Conservation (phyloP, 73 alveolate genomes). For the Diophrys appendiculata region DNA sequence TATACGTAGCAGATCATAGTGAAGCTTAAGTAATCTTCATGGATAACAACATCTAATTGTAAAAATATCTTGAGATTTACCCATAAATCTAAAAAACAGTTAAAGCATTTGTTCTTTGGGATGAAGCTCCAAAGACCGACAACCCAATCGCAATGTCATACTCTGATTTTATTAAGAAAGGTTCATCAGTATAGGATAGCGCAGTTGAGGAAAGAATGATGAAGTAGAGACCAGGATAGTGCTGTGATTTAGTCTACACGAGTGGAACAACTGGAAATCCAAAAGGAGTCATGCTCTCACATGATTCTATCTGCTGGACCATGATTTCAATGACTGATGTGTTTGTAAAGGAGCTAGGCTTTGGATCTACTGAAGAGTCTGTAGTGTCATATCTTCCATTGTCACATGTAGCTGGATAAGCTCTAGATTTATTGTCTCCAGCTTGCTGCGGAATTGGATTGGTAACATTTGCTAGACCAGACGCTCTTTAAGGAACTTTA, state of each 20-base stretch:
- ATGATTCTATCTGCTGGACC: slow-evolving; percentile 36
- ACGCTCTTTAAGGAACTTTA: slow-evolving; percentile 34
- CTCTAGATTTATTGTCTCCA: slow-evolving; percentile 30
- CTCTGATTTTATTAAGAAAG: slow-evolving; percentile 23
- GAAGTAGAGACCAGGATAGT: slow-evolving; percentile 53
- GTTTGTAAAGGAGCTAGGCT: neutral
- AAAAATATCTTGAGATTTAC: slow-evolving; percentile 25
- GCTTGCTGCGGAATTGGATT: neutral
- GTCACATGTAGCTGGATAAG: slow-evolving; percentile 61
- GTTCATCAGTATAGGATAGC: slow-evolving; percentile 32
- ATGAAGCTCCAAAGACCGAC: slow-evolving; percentile 23
- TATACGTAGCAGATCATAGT: slow-evolving; percentile 39
- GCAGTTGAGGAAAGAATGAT: slow-evolving; percentile 38
- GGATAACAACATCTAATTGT: slow-evolving; percentile 25
- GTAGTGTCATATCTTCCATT: slow-evolving; percentile 61
- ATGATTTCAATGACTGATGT: neutral
- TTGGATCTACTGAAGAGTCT: neutral
- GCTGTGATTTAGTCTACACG: slow-evolving; percentile 53
- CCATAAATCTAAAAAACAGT: slow-evolving; percentile 14
- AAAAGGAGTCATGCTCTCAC: slow-evolving; percentile 63
- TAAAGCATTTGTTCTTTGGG: slow-evolving; percentile 23
- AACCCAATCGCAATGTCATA: slow-evolving; percentile 31
- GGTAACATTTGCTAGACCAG: slow-evolving; percentile 50
- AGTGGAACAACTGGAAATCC: slow-evolving; percentile 71
- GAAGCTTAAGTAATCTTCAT: slow-evolving; percentile 50